These are phyloP conservation scores for Tarenaya hassleriana DNA, from an alignment of 345 rosid species.

Conservation along the genomic window DNA sequence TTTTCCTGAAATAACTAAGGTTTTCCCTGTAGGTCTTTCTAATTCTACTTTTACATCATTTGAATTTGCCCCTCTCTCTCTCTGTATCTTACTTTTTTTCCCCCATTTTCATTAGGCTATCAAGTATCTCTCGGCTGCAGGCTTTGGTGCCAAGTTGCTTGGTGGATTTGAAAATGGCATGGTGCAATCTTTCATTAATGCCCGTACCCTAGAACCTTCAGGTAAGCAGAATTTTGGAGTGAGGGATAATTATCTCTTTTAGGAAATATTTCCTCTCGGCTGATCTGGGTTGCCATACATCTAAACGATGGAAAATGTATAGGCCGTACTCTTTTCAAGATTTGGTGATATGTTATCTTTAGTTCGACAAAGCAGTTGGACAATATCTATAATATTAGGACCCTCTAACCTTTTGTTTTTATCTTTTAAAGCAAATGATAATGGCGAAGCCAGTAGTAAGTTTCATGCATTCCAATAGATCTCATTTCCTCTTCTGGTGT, in stretches of 20 bases:
- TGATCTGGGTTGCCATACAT: conserved; percentile 3
- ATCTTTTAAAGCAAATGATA: conserved; percentile 1
- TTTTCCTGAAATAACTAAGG: conserved; percentile 18
- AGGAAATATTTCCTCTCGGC: neutral
- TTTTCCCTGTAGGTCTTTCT: conserved; percentile 21
- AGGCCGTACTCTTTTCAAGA: neutral
- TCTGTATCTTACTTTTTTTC: conserved; percentile 18
- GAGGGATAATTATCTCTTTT: neutral
- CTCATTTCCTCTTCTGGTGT: conserved; percentile 13
- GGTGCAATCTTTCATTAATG: conserved; percentile 89
- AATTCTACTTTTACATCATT: conserved; percentile 9
- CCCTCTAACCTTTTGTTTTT: neutral
- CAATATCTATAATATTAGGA: neutral
- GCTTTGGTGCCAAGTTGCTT: conserved; percentile 95
- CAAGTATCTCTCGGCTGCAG: conserved; percentile 91
- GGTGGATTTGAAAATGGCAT: conserved; percentile 90
- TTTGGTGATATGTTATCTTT: neutral
- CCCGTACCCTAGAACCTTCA: conserved; percentile 66
- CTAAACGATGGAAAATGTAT: neutral
- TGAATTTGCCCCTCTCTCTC: conserved; percentile 16
- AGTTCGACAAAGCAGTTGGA: neutral
- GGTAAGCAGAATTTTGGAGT: conserved; percentile 34
- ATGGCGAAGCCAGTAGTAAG: neutral
- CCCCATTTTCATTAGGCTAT: conserved; percentile 53
- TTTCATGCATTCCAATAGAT: conserved; percentile 9